Percentiles rank a stretch among this genome's conserved stretches.
Evolutionary conservation across 495 filamentous ascomycete genomes (phyloP).

Genomic region (Mytilinidion resinicola): DNA sequence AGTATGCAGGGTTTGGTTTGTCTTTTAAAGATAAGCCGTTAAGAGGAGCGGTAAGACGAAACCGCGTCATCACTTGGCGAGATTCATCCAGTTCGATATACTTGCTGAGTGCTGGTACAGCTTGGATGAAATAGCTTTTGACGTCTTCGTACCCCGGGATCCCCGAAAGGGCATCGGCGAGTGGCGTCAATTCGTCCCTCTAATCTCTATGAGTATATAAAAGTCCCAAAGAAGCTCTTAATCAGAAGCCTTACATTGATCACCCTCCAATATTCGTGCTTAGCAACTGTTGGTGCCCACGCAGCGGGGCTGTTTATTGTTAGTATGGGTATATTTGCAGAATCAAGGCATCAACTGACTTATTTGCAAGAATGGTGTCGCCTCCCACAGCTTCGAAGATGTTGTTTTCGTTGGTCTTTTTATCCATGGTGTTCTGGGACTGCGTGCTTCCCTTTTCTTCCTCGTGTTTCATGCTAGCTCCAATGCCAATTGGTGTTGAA

Average conservation of each 20-base stretch:
- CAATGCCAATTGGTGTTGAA: not conserved
- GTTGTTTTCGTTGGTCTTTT: not conserved
- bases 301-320: not conserved
- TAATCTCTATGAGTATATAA: not conserved
- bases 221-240: too few relatives aligned
- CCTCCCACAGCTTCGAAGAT: not conserved
- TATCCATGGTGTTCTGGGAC: not conserved
- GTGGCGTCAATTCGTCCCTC: not conserved
- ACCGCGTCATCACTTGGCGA: not conserved
- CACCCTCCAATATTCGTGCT: not conserved
- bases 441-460: not conserved
- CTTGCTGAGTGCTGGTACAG: not conserved
- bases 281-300: constrained; percentile 1
- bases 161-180: not conserved
- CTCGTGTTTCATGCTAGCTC: not conserved
- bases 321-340: too few relatives aligned
- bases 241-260: not conserved
- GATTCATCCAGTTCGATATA: not conserved
- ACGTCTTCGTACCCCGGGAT: not conserved
- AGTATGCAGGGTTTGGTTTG: not conserved
- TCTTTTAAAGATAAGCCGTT: not conserved
- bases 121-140: not conserved
- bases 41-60: not conserved
- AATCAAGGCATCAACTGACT: not conserved
- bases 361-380: not conserved